Conservation (phyloP, 1,284 basidiomycete genomes). For the Ustilago cynodontis region DNA sequence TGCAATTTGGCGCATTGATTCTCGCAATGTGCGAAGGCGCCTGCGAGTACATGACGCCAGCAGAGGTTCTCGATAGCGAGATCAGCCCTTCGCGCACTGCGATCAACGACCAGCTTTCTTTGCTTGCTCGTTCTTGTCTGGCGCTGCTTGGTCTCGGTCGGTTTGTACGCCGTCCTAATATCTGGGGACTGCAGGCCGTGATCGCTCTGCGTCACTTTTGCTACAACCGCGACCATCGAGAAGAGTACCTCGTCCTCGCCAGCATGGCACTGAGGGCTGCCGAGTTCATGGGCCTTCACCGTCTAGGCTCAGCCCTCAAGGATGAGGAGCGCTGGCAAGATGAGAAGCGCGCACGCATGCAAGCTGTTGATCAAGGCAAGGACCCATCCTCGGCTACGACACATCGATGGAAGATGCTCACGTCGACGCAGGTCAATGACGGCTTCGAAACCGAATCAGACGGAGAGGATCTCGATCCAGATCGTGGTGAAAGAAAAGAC, state of each 20-base stretch:
- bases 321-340: constrained; percentile 57
- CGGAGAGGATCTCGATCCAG: constrained; percentile 41
- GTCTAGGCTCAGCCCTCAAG: constrained; percentile 54
- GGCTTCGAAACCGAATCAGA: constrained; percentile 46
- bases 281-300: constrained; percentile 52
- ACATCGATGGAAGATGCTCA: constrained; percentile 48
- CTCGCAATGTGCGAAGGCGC: constrained; percentile 48
- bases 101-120: constrained; percentile 34
- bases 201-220: constrained; percentile 44
- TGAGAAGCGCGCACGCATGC: constrained; percentile 11
- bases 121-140: constrained; percentile 21
- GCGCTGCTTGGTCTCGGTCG: constrained; percentile 32
- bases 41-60: constrained; percentile 50
- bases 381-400: constrained; percentile 9
- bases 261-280: constrained; percentile 51
- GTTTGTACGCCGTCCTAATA: constrained; percentile 39
- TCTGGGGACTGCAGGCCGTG: constrained; percentile 49
- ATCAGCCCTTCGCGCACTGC: constrained; percentile 30
- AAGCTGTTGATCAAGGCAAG: constrained; percentile 18
- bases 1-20: constrained; percentile 44
- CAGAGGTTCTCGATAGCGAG: constrained; percentile 45
- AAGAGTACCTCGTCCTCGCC: constrained; percentile 33
- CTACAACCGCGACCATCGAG: constrained; percentile 46
- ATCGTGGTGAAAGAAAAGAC: constrained; percentile 32
- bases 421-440: constrained; percentile 35